Evolutionary conservation across 1,284 basidiomycete genomes (phyloP).

Genomic region (Malassezia arunalokei): DNA sequence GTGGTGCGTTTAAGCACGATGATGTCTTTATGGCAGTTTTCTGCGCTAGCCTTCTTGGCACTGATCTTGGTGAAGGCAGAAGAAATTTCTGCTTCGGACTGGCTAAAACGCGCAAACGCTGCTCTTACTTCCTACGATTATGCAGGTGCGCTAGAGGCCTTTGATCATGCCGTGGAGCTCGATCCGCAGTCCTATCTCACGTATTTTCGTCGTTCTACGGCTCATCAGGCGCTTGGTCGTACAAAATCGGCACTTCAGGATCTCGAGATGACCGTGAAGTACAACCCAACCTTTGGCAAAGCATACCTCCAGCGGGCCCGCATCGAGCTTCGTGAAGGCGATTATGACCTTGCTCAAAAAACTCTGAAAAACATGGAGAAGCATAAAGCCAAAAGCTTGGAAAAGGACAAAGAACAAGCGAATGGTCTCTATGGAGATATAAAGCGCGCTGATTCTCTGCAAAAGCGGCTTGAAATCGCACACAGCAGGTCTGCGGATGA

Average conservation of each 20-base stretch:
- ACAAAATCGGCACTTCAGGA: slow-evolving; percentile 34
- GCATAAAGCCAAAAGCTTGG: background rate
- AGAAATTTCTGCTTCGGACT: slow-evolving; percentile 1
- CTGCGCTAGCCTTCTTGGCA: background rate
- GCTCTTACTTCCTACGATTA: slow-evolving; percentile 31
- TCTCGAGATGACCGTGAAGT: slow-evolving; percentile 25
- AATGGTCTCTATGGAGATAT: slow-evolving; percentile 1
- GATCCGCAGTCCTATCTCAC: slow-evolving; percentile 34
- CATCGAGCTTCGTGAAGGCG: slow-evolving; percentile 35
- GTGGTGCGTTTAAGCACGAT: background rate
- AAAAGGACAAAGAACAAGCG: background rate
- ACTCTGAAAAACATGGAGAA: slow-evolving; percentile 14
- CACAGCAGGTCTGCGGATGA: slow-evolving; percentile 22
- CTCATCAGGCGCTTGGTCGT: slow-evolving; percentile 39
- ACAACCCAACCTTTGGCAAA: slow-evolving; percentile 39
- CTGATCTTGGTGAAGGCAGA: slow-evolving; percentile 5
- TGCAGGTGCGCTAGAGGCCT: slow-evolving; percentile 30
- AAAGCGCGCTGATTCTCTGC: background rate
- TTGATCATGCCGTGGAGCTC: slow-evolving; percentile 27
- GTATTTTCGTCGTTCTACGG: slow-evolving; percentile 42
- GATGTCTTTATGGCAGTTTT: background rate
- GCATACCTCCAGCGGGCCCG: slow-evolving; percentile 38
- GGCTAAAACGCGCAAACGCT: slow-evolving; percentile 23
- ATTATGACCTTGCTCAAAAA: slow-evolving; percentile 25
- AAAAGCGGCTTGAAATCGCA: slow-evolving; percentile 17